Evolutionary conservation across 352 stramenopile genomes (phyloP), one percentile per base, ranked within the genome.

Genomic region (Globisporangium cederbergense): DNA sequence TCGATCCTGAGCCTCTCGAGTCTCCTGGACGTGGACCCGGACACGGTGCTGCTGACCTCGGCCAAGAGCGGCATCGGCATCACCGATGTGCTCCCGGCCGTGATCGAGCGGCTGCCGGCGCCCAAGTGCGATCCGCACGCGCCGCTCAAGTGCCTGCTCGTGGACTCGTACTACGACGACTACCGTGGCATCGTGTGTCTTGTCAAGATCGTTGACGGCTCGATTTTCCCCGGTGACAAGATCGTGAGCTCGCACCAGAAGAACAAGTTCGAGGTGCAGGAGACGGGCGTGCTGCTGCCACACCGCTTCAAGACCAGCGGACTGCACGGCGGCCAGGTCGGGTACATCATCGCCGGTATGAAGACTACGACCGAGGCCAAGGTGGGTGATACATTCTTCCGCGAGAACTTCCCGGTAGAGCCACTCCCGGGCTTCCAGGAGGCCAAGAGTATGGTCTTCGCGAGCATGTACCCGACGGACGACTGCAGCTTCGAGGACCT

Each of bases 161-260:
- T 99, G 22, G 97, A 99, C 74, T 98, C 91, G 49, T 99, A 98
- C 95, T 99, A 98, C 68, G 97, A 99, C 62, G 71, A 91, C 58
- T 93, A 95, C 69, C 85, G 97, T 34, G 97, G 97, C 42, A 97
- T 98, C 9, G 81, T 99, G 38, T 98, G 95, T 71, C 77, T 99
- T 3, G 86, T 99, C 18, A 96, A 98, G 73, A 70, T 95, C 16
- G 80, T 99, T 6, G 96, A 98, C 43, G 97, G 97, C n/a, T 74
- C 74, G 18, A 88, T 95, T n/a, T 74, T 72, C n/a, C 83, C 86
- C 4, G 86, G 86, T n/a, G 84, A 93, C 58, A 89, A 88, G 68
- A 90, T 94, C 63, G 71, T 78, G 51, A 88, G 79, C 57, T 78
- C 77, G n/a, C 77, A 90, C 64, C 74, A 90, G 50, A 86, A 90